These are phyloP conservation scores for Cyberlindnera nakhonratchasimensis DNA, from an alignment of 805 yeast species.

Conservation along the genomic window DNA sequence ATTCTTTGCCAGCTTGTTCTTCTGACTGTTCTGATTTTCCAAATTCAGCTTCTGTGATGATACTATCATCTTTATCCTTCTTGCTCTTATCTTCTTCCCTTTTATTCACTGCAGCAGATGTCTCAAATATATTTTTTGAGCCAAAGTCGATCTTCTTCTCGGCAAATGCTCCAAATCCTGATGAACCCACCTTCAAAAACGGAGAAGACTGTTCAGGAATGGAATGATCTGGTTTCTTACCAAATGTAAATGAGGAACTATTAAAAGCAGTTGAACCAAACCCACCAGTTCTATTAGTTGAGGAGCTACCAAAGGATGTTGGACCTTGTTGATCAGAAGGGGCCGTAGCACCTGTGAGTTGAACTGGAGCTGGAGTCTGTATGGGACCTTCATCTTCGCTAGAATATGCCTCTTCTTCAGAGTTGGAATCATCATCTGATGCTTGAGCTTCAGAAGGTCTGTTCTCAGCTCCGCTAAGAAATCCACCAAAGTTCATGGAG, in stretches of 20 bases:
- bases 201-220: background rate
- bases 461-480: constrained; percentile 8
- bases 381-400: constrained; percentile 6
- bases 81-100: background rate
- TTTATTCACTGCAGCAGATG: background rate
- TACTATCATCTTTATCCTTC: too few relatives aligned
- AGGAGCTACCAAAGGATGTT: constrained; percentile 1
- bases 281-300: constrained; percentile 3
- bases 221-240: background rate
- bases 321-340: constrained; percentile 3
- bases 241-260: constrained; percentile 6
- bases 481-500: constrained; percentile 8
- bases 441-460: background rate
- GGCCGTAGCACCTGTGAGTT: background rate
- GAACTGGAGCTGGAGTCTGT: background rate
- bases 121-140: constrained; percentile 15
- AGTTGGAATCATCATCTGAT: constrained; percentile 8
- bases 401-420: constrained; percentile 8
- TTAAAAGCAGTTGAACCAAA: constrained; percentile 10
- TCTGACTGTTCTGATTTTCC: too few relatives aligned
- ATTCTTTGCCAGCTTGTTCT: constrained; percentile 1
- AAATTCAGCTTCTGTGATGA: too few relatives aligned
- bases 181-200: constrained; percentile 1
- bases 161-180: constrained; percentile 22
- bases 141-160: constrained; percentile 11